phyloP scores from a whole-genome alignment of 2,329 filamentous ascomycete species.

The Chaetoscypha palmicola region DNA sequence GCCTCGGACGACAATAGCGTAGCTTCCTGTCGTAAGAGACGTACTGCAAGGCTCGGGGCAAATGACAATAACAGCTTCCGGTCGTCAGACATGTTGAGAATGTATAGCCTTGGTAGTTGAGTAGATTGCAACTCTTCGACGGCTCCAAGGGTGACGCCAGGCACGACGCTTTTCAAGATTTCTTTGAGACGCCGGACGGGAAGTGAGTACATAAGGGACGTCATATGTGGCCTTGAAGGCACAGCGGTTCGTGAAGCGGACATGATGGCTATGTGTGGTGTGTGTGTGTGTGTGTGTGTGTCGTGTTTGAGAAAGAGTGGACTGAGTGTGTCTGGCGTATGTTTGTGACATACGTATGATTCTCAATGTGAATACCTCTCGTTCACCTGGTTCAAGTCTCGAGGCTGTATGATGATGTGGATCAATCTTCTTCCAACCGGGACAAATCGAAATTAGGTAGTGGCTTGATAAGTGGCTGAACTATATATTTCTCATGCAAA shows the following conservation, averaged over 20 bases:
- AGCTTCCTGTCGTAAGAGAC: conserved; percentile 29
- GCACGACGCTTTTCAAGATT: conserved; percentile 25
- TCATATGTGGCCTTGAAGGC: conserved; percentile 20
- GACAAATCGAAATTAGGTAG: too few relatives aligned
- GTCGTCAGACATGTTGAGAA: conserved; percentile 28
- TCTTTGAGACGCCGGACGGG: conserved; percentile 28
- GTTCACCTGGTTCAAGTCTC: too few relatives aligned
- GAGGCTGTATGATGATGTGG: too few relatives aligned
- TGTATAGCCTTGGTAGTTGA: conserved; percentile 28
- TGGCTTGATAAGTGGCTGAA: conserved; percentile 3
- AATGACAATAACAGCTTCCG: conserved; percentile 25
- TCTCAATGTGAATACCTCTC: too few relatives aligned
- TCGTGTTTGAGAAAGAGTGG: too few relatives aligned
- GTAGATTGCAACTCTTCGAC: conserved; percentile 28
- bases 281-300: too few relatives aligned
- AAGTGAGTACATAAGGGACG: conserved; percentile 28
- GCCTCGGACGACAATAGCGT: conserved; percentile 28
- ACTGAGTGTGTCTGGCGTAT: too few relatives aligned
- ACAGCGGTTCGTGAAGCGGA: conserved; percentile 21
- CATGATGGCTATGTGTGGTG: too few relatives aligned
- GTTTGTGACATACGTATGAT: too few relatives aligned
- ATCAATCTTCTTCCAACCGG: too few relatives aligned
- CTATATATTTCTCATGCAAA: neutral
- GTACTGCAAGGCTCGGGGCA: conserved; percentile 24
- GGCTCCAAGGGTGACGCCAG: conserved; percentile 22